phyloP scores from a whole-genome alignment of 2,329 filamentous ascomycete species.

The Aureobasidium leucospermi region DNA sequence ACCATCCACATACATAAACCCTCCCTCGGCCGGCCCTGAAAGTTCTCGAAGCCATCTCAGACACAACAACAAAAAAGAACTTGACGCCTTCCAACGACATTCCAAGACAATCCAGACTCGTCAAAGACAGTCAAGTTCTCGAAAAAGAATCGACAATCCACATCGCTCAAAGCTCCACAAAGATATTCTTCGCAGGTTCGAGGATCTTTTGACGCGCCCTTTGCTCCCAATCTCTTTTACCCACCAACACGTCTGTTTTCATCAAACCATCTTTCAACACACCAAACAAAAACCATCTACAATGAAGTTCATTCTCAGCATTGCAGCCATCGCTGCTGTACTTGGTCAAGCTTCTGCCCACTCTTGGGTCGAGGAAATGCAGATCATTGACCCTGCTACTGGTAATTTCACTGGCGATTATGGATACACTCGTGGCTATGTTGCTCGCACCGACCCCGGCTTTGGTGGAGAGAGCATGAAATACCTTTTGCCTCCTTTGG shows the following conservation, averaged over 20 bases:
- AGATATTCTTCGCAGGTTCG: conserved; percentile 12
- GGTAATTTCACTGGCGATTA: conserved; percentile 63
- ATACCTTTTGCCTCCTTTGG: conserved; percentile 53
- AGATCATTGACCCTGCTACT: conserved; percentile 57
- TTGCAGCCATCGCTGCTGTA: neutral
- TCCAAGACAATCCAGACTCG: neutral
- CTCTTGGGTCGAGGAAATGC: conserved; percentile 75
- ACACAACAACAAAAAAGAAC: conserved; percentile 1
- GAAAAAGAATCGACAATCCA: neutral
- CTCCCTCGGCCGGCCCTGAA: conserved; percentile 3
- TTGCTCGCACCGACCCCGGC: conserved; percentile 47
- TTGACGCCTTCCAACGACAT: neutral
- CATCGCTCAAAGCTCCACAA: neutral
- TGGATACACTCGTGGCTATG: conserved; percentile 70
- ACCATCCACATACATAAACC: neutral
- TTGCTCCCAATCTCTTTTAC: neutral
- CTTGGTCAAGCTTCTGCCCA: conserved; percentile 45
- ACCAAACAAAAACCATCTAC: neutral
- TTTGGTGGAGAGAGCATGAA: conserved; percentile 50
- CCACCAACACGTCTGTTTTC: neutral
- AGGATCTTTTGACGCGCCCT: neutral
- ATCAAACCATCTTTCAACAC: neutral
- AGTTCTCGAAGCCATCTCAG: conserved; percentile 12
- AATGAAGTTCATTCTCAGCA: neutral
- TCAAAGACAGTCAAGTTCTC: conserved; percentile 7